These are phyloP conservation scores for Pestalotiopsis sp. DNA, from an alignment of 2,329 filamentous ascomycete species.

Conservation along the genomic window DNA sequence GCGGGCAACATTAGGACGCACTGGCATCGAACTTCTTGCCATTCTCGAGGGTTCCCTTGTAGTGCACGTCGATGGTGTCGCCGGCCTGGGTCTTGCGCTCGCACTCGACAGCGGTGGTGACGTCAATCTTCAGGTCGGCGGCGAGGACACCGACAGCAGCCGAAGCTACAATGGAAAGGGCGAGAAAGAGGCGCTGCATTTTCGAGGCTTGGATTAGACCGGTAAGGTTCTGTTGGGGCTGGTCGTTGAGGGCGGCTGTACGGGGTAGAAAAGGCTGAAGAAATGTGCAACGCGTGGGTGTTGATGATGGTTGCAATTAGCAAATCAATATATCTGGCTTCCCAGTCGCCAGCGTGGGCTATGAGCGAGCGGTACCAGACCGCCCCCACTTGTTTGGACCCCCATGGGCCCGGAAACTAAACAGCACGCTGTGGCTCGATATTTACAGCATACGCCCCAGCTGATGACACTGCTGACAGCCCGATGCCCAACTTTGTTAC, in stretches of 20 bases:
- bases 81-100: slow-evolving; percentile 75
- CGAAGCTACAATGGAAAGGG: slow-evolving; percentile 54
- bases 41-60: slow-evolving; percentile 78
- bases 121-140: slow-evolving; percentile 75
- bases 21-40: slow-evolving; percentile 84
- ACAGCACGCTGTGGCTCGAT: too few species aligned
- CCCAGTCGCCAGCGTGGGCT: not conserved
- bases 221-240: not conserved
- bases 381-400: too few species aligned
- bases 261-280: not conserved
- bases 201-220: slow-evolving; percentile 22
- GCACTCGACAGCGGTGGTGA: slow-evolving; percentile 75
- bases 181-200: slow-evolving; percentile 54
- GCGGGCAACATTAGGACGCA: slow-evolving; percentile 33
- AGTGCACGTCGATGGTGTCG: slow-evolving; percentile 85
- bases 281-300: not conserved
- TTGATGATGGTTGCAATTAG: not conserved
- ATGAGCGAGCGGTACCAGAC: too few species aligned
- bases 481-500: not conserved
- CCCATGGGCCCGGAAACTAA: too few species aligned
- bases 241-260: not conserved
- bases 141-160: slow-evolving; percentile 54
- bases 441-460: not conserved
- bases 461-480: not conserved
- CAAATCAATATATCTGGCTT: not conserved